Conservation (phyloP, 768 basidiomycete species). For the Pluteus cervinus region DNA sequence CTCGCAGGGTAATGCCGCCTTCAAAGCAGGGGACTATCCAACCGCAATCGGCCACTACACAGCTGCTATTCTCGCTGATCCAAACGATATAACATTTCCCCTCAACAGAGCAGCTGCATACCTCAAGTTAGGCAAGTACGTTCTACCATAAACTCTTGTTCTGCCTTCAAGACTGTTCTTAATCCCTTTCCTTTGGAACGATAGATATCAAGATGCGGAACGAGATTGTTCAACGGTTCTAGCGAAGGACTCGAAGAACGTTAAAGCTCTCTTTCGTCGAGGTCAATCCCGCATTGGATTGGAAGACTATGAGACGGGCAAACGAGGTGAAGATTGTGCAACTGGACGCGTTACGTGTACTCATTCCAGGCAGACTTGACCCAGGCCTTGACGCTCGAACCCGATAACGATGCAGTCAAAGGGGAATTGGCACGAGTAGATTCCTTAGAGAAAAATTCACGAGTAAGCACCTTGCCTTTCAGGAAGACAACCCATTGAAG, state of each 20-base stretch:
- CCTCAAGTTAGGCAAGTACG: constrained; percentile 92
- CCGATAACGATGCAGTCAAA: constrained; percentile 55
- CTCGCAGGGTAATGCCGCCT: constrained; percentile 77
- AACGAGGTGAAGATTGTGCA: constrained; percentile 51
- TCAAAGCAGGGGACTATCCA: constrained; percentile 75
- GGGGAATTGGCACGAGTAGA: constrained; percentile 54
- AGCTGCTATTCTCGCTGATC: constrained; percentile 67
- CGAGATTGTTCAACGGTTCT: constrained; percentile 72
- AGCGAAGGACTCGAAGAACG: constrained; percentile 46
- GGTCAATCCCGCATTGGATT: constrained; percentile 64
- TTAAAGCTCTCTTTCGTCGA: constrained; percentile 77
- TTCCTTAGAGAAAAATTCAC: no score
- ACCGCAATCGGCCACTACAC: constrained; percentile 85
- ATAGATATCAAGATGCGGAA: constrained; percentile 73
- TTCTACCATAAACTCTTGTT: constrained; percentile 15
- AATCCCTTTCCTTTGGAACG: constrained; percentile 6
- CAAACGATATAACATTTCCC: constrained; percentile 67
- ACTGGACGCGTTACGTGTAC: constrained; percentile 2
- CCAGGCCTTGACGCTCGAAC: constrained; percentile 53
- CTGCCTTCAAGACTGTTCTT: not conserved
- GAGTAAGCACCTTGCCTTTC: no score
- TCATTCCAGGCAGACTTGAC: constrained; percentile 45
- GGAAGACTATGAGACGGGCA: constrained; percentile 50
- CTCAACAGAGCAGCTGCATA: constrained; percentile 90
- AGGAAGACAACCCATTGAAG: no score